A percentile compares a stretch with the other conserved stretches of the same genome.
phyloP scores from a whole-genome alignment of 2,329 filamentous ascomycete species.

The Penicillium sp. region DNA sequence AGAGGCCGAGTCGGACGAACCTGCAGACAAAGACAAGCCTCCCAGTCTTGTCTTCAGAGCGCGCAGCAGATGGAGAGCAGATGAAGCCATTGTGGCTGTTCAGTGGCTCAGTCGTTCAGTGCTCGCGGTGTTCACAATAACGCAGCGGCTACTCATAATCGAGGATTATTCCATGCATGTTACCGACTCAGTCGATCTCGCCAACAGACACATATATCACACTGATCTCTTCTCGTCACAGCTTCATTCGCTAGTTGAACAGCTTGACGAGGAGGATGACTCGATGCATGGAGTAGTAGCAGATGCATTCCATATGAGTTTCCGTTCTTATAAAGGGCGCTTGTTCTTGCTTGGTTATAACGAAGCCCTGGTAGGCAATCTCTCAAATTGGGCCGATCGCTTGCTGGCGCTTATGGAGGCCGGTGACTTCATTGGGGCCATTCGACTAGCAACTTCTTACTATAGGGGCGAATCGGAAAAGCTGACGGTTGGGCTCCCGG shows the following conservation, averaged over 20 bases:
- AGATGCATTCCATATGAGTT: slow-evolving; percentile 97
- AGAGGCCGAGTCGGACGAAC: slow-evolving; percentile 56
- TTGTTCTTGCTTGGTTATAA: slow-evolving; percentile 92
- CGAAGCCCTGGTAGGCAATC: slow-evolving; percentile 81
- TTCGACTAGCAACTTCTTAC: slow-evolving; percentile 85
- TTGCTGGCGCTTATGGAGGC: slow-evolving; percentile 92
- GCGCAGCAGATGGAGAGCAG: slow-evolving; percentile 84
- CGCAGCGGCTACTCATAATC: slow-evolving; percentile 85
- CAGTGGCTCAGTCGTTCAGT: slow-evolving; percentile 97
- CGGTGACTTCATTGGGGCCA: slow-evolving; percentile 92
- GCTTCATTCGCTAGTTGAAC: slow-evolving; percentile 78
- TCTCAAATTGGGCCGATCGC: slow-evolving; percentile 97
- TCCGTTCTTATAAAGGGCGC: slow-evolving; percentile 90
- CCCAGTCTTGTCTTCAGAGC: slow-evolving; percentile 75
- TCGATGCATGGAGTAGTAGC: slow-evolving; percentile 95
- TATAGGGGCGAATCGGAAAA: slow-evolving; percentile 91
- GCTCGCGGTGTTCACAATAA: slow-evolving; percentile 85
- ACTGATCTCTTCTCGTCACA: slow-evolving; percentile 86
- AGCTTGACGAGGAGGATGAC: slow-evolving; percentile 78
- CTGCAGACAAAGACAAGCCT: slow-evolving; percentile 71
- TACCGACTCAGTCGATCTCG: slow-evolving; percentile 89
- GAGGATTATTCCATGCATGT: slow-evolving; percentile 87
- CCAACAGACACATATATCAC: slow-evolving; percentile 91
- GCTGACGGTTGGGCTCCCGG: slow-evolving; percentile 86
- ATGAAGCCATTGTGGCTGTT: slow-evolving; percentile 92